Evolutionary conservation across 192 early-diverging fungal species (phyloP).

Genomic region (Allomyces arbusculus): DNA sequence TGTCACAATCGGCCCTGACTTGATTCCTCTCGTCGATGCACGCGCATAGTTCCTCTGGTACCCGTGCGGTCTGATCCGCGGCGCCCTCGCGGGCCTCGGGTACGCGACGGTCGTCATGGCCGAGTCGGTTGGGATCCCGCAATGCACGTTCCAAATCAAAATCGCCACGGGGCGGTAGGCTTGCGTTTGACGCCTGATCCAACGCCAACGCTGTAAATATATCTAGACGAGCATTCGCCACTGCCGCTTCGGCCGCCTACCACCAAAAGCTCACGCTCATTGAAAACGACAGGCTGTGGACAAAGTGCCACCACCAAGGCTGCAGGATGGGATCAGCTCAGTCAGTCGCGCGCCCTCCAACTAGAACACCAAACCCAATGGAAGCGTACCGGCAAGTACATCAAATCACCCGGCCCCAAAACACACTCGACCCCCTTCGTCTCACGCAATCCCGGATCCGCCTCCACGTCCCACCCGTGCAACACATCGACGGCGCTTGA

Average conservation of each 20-base stretch:
- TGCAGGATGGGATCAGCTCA: neutral
- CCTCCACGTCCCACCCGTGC: neutral
- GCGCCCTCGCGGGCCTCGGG: constrained; percentile 78
- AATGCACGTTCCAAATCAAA: constrained; percentile 69
- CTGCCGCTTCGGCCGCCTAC: neutral
- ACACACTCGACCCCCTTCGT: neutral
- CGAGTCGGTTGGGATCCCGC: constrained; percentile 61
- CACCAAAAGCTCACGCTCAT: neutral
- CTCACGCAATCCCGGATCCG: neutral
- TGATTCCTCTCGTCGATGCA: neutral
- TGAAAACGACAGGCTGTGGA: neutral
- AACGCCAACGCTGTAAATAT: too few relatives aligned
- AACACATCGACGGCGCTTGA: neutral
- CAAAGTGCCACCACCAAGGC: neutral
- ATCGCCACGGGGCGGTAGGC: constrained; percentile 22
- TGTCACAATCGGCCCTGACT: neutral
- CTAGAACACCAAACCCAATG: neutral
- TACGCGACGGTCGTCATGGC: constrained; percentile 65
- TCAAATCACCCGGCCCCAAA: neutral
- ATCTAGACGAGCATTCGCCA: too few relatives aligned
- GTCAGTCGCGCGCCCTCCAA: neutral
- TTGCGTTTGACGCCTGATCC: too few relatives aligned
- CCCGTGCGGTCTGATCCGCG: constrained; percentile 91
- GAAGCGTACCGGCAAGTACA: neutral
- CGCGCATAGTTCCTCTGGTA: constrained; percentile 62